Base-by-base conservation (phyloP, 1,284 basidiomycete genomes). In the Takashimella tepidaria region DNA sequence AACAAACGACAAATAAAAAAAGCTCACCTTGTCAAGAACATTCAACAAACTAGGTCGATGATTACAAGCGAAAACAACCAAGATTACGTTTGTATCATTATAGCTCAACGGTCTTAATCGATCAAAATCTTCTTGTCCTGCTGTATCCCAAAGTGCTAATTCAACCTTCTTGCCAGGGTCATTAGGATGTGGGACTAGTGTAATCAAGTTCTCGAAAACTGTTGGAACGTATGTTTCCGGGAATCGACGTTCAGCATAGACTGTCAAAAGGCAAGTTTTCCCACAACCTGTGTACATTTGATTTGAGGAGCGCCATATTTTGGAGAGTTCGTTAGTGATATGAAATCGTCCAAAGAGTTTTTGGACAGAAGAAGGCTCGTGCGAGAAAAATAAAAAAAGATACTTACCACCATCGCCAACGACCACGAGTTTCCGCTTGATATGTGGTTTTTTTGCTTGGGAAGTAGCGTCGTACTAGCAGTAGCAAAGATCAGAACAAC, bases 221-320 rank as follows among this genome's bases (percentile, higher is more conserved):
- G 93, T 98, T 22, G 95, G 93, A 59, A 98, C 88, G 76, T 98
- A 98, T 54, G 90, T 86, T 92, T 96, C 92, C 48, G 96, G 95
- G 76, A 98, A 99, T 46, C 92, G 85, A 72, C 96, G 95, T 79
- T 97, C 90, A 11, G 93, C 92, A 73, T 98, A 98, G 46, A 73
- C 67, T 50, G 70, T 71, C 66, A 76, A 66, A 63, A 69, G 62
- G 69, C 82, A 81, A 31, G 81, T 83, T 72, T 84, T 83, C 22
- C 82, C 82, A 61, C 80, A 81, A 78, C 82, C 81, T 74, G 21
- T n/a, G n/a, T n/a, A n/a, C n/a, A n/a, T n/a, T n/a, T n/a, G n/a
- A 5, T 24, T 22, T 12, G 24, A 8, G 40, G 11, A 41, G 16
- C 4, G 12, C 16, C 31, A 13, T 4, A 10, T 27, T 26, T 25